phyloP scores from a whole-genome alignment of 2,329 filamentous ascomycete species.

The Ploettnerulaceae sp. region DNA sequence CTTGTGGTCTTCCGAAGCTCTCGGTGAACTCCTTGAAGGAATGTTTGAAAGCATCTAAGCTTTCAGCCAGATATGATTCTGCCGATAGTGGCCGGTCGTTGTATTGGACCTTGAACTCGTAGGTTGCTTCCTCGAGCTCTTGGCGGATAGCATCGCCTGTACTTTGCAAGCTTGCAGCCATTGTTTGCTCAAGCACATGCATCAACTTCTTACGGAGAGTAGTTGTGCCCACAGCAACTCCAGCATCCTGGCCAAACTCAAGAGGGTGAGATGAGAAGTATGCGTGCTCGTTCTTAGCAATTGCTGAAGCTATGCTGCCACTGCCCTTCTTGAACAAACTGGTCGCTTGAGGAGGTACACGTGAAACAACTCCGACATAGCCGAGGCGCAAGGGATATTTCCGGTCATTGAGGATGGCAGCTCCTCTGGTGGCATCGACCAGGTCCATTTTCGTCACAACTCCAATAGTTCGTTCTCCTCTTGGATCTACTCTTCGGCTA shows the following conservation, averaged over 20 bases:
- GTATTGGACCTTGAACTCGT: conserved; percentile 99
- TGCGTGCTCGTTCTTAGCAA: conserved; percentile 80
- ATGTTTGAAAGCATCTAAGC: conserved; percentile 93
- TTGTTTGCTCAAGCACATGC: conserved; percentile 93
- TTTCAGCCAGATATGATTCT: conserved; percentile 94
- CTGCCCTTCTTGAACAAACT: conserved; percentile 80
- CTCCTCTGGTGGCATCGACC: conserved; percentile 76
- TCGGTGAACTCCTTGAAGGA: conserved; percentile 93
- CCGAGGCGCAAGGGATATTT: conserved; percentile 94
- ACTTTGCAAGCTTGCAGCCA: conserved; percentile 85
- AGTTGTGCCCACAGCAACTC: conserved; percentile 74
- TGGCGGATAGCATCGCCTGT: conserved; percentile 91
- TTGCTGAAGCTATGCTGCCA: conserved; percentile 72
- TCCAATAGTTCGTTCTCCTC: conserved; percentile 93
- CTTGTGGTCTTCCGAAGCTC: conserved; percentile 81
- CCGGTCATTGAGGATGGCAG: conserved; percentile 73
- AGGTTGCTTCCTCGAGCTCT: conserved; percentile 92
- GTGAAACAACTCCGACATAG: conserved; percentile 92
- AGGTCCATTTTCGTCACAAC: conserved; percentile 99
- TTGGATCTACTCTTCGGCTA: conserved; percentile 84
- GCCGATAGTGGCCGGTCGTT: conserved; percentile 93
- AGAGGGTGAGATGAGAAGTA: conserved; percentile 81
- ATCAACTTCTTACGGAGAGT: conserved; percentile 93
- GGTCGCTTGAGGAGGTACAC: conserved; percentile 56
- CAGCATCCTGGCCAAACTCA: conserved; percentile 70